Evolutionary conservation across 441 rosid species (phyloP).

Genomic region (Eutrema salsugineum): DNA sequence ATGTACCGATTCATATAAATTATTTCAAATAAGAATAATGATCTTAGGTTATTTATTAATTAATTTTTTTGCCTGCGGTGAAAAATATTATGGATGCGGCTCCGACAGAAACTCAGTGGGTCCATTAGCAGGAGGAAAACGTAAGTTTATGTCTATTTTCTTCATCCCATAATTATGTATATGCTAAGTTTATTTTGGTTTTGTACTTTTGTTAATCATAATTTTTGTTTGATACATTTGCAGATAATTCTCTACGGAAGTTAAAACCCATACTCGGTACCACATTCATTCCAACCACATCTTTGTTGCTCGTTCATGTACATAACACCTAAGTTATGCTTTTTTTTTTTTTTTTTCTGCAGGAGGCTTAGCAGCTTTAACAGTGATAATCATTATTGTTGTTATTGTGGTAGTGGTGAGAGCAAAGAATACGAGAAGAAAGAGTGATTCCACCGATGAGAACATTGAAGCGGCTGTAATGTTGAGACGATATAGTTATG

Average conservation of each 20-base stretch:
- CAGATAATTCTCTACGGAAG: conserved; percentile 8
- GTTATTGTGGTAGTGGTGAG: neutral
- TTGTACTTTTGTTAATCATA: neutral
- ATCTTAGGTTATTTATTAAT: too few relatives aligned
- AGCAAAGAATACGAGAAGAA: neutral
- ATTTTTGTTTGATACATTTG: neutral
- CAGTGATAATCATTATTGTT: neutral
- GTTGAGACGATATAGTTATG: conserved; percentile 21
- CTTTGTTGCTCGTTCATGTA: neutral
- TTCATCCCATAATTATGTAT: neutral
- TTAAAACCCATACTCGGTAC: conserved; percentile 18
- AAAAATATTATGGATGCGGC: too few relatives aligned
- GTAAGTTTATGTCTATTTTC: neutral
- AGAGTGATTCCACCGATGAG: neutral
- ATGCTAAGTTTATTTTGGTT: neutral
- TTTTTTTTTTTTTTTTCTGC: neutral
- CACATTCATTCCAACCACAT: neutral
- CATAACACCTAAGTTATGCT: neutral
- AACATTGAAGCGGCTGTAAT: conserved; percentile 18
- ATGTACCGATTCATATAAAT: too few relatives aligned
- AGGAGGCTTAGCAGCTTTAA: neutral
- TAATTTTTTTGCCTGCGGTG: too few relatives aligned
- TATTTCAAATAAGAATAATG: too few relatives aligned
- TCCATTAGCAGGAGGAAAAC: neutral
- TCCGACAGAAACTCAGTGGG: neutral